These are phyloP conservation scores for Blastomyces parvus DNA, from an alignment of 2,329 filamentous ascomycete genomes.

Conservation along the genomic window DNA sequence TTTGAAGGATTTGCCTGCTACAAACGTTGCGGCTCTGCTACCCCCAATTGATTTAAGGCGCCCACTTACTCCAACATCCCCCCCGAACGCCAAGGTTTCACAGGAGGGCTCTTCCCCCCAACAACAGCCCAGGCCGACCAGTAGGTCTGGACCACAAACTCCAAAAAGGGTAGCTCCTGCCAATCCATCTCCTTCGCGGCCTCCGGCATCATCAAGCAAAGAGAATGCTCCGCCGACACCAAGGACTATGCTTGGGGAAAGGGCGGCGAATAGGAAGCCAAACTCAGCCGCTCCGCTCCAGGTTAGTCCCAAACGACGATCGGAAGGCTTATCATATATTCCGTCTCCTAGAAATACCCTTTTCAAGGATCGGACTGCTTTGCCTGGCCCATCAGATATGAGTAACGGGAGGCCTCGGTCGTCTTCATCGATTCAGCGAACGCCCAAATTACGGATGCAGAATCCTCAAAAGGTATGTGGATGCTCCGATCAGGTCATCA, in stretches of 20 bases:
- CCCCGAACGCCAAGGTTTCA: conserved; percentile 10
- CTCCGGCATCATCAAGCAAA: conserved; percentile 28
- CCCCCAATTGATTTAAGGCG: conserved; percentile 29
- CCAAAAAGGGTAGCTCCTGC: conserved; percentile 8
- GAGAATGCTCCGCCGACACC: conserved; percentile 34
- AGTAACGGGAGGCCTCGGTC: conserved; percentile 30
- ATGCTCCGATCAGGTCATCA: not conserved
- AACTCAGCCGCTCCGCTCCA: conserved; percentile 28
- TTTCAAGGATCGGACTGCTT: conserved; percentile 27
- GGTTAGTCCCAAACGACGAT: conserved; percentile 36
- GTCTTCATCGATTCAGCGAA: conserved; percentile 59
- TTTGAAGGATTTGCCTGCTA: conserved; percentile 57
- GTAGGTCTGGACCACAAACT: conserved; percentile 8
- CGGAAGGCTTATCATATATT: conserved; percentile 41
- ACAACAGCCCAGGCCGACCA: not conserved
- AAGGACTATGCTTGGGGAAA: conserved; percentile 25
- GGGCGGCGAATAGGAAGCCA: conserved; percentile 24
- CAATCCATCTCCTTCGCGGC: conserved; percentile 20
- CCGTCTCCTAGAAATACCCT: conserved; percentile 35
- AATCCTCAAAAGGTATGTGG: conserved; percentile 48
- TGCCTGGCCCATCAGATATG: conserved; percentile 25
- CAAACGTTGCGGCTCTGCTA: conserved; percentile 37
- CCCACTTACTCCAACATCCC: conserved; percentile 27
- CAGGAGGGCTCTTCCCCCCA: conserved; percentile 11
- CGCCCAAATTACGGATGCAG: conserved; percentile 60